A percentile compares a stretch with the other conserved stretches of the same genome.
These are phyloP conservation scores for Populus pruinosa DNA, from an alignment of 345 rosid genomes.

Conservation along the genomic window DNA sequence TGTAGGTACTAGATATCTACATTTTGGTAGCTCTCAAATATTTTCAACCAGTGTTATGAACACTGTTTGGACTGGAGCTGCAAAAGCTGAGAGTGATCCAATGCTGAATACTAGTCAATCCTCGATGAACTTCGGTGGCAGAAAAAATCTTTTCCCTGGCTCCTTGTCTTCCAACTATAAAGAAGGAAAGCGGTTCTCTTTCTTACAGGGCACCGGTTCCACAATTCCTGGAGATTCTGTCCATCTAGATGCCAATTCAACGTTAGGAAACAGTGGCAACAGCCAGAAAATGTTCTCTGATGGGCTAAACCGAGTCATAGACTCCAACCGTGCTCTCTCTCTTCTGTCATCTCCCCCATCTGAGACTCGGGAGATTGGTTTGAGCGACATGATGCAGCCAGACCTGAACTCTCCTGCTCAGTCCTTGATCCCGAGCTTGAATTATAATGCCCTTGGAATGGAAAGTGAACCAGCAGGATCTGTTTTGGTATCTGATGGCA, in stretches of 20 bases:
- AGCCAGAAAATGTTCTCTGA: slow-evolving; percentile 38
- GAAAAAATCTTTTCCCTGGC: slow-evolving; percentile 27
- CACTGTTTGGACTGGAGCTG: slow-evolving; percentile 44
- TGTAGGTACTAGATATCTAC: slow-evolving; percentile 47
- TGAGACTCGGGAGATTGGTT: slow-evolving; percentile 35
- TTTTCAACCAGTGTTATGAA: slow-evolving; percentile 26
- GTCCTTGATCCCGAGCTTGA: slow-evolving; percentile 37
- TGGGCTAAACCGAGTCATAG: slow-evolving; percentile 25
- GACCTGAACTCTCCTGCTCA: slow-evolving; percentile 35
- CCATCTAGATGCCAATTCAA: slow-evolving; percentile 24
- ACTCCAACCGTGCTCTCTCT: slow-evolving; percentile 65
- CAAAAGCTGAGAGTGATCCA: slow-evolving; percentile 34
- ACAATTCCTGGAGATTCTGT: slow-evolving; percentile 28
- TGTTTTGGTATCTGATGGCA: slow-evolving; percentile 29
- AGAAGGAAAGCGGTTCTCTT: slow-evolving; percentile 42
- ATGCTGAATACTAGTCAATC: slow-evolving; percentile 23
- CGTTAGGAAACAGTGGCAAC: slow-evolving; percentile 20
- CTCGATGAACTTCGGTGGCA: slow-evolving; percentile 34
- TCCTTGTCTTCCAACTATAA: slow-evolving; percentile 30
- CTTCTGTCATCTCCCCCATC: slow-evolving; percentile 76
- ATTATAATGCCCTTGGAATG: slow-evolving; percentile 29
- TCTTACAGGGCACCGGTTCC: slow-evolving; percentile 35
- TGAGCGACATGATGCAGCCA: slow-evolving; percentile 40
- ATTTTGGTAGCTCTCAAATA: slow-evolving; percentile 40
- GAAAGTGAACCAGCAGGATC: slow-evolving; percentile 29